Conservation (phyloP, 305 asterid species). For the Striga hermonthica region DNA sequence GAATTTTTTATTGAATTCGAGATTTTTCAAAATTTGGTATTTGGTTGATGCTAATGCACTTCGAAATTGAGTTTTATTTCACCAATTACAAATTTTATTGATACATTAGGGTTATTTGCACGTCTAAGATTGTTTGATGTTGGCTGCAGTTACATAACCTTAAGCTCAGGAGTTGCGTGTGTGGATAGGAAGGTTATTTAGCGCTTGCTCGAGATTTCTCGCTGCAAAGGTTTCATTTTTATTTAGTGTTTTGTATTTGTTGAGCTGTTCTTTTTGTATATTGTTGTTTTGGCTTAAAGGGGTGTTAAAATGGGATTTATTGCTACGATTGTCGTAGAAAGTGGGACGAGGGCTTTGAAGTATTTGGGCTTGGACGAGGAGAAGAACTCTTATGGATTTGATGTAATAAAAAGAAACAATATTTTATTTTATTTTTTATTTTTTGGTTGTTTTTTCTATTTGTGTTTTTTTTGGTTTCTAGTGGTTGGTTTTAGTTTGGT, state of each 20-base stretch:
- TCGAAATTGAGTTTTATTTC: no score
- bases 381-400: slow-evolving; percentile 47
- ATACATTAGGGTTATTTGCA: no score
- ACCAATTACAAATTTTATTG: no score
- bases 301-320: slow-evolving; percentile 11
- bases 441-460: neutral
- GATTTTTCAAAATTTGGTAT: no score
- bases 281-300: neutral
- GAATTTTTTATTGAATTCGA: no score
- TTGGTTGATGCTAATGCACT: no score
- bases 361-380: slow-evolving; percentile 84
- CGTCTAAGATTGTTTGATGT: no score
- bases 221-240: slow-evolving; percentile 62
- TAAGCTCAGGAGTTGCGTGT: no score
- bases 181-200: no score
- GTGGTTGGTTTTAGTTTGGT: neutral
- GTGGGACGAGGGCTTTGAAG: slow-evolving; percentile 82
- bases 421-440: neutral
- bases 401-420: slow-evolving; percentile 38
- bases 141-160: no score
- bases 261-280: neutral
- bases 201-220: slow-evolving; percentile 64
- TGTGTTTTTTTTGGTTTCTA: neutral
- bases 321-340: slow-evolving; percentile 86
- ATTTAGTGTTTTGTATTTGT: no score